A percentile compares a stretch with the other conserved stretches of the same genome.
Evolutionary conservation across 306 rosid genomes (phyloP).

Genomic region (Corylus avellana): DNA sequence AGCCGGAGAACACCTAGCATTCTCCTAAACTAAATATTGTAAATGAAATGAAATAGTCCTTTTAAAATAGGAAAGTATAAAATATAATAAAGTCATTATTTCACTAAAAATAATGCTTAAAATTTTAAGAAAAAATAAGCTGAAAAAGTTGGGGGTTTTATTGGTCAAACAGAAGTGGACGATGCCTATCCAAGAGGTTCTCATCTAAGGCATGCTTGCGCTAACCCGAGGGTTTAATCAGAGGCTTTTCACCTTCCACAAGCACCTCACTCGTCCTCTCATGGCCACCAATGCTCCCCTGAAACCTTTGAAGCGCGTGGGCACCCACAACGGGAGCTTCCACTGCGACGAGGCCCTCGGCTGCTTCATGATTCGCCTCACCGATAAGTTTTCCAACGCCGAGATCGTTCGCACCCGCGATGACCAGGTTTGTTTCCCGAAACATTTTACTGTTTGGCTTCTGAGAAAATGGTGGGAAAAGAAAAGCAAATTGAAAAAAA

Average conservation of each 20-base stretch:
- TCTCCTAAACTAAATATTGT: too few relatives aligned
- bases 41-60: too few relatives aligned
- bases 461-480: background rate
- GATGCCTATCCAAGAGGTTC: too few relatives aligned
- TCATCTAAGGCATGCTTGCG: constrained; percentile 17
- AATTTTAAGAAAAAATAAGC: too few relatives aligned
- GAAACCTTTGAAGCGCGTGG: constrained; percentile 65
- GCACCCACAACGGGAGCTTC: constrained; percentile 95
- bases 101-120: too few relatives aligned
- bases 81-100: too few relatives aligned
- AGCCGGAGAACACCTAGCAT: too few relatives aligned
- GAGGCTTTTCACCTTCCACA: constrained; percentile 12
- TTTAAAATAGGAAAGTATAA: too few relatives aligned
- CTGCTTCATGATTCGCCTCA: constrained; percentile 97
- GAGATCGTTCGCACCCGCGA: constrained; percentile 87
- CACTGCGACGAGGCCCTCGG: constrained; percentile 99
- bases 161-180: too few relatives aligned
- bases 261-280: constrained; percentile 17
- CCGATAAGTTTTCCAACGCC: constrained; percentile 67
- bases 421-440: constrained; percentile 48
- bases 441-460: background rate
- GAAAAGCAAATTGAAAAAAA: background rate
- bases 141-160: too few relatives aligned
- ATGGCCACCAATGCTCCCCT: constrained; percentile 32
- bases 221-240: constrained; percentile 21